Evolutionary conservation across 1,284 basidiomycete species (phyloP), one percentile per base, ranked within the genome.

Genomic region (Xerocomus alliaceus): DNA sequence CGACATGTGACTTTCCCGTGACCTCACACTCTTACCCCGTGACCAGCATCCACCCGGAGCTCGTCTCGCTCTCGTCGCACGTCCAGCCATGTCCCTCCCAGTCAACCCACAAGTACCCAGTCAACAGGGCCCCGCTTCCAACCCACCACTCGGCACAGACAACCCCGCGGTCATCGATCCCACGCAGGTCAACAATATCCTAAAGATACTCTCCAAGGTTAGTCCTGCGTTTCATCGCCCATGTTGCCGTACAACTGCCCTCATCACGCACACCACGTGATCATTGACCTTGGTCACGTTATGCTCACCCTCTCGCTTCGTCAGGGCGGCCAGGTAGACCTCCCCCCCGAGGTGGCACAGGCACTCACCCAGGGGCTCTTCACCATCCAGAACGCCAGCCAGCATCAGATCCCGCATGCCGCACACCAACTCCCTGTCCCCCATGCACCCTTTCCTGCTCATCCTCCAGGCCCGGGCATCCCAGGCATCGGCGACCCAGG

Each of bases 401-500:
- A 71, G 51, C 71, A 73, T 46, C 69, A 62, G 53, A 58, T 74
- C 6, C 70, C 66, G 1, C 69, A 72, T 45, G 24, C 66, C 2
- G 34, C 66, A 22, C 71, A 70, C 47, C 64, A 62, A 5, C 46
- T 76, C 34, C 53, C 73, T 1, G 61, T 73, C 8, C 68, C 61
- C 1, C 70, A 71, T 39, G 22, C 68, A 2, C 44, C 58, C 4
- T 64, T 65, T 44, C 7, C 62, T 20, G 22, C 48, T 7, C 61
- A 61, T 49, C 54, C 71, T 12, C 63, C 65, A n/a, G 61, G 57
- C 1, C 70, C 60, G 44, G 68, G 67, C 22, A 50, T 72, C 58
- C 62, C 74, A 37, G 64, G 73, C 32, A 80, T 83, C 53, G 83
- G 80, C 62, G 89, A 91, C 56, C 86, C 88, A 8, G 88, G 89